Evolutionary conservation across 2,329 filamentous ascomycete species (phyloP).

Genomic region (Xylariaceae sp.): DNA sequence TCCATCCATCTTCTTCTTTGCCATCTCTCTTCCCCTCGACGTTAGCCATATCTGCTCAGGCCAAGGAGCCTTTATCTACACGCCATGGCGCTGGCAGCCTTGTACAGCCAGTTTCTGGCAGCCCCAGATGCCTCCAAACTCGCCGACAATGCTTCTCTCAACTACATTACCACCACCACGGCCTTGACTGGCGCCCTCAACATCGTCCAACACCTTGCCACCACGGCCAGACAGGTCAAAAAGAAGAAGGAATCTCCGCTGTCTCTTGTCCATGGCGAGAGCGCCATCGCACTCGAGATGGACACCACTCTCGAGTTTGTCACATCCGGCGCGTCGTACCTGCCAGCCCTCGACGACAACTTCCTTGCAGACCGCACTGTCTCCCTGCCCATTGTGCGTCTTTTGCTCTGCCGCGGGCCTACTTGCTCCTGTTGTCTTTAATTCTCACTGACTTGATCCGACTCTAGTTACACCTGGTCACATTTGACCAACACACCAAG

Average conservation of each 20-base stretch:
- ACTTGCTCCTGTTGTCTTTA: not conserved
- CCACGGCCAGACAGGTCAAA: slow-evolving; percentile 70
- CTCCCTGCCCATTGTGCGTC: slow-evolving; percentile 74
- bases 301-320: slow-evolving; percentile 82
- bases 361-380: slow-evolving; percentile 82
- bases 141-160: slow-evolving; percentile 64
- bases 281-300: slow-evolving; percentile 71
- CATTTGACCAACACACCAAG: slow-evolving; percentile 72
- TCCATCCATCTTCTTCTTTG: no score
- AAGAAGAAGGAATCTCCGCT: slow-evolving; percentile 81
- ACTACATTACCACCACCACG: slow-evolving; percentile 89
- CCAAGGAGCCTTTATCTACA: no score
- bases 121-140: slow-evolving; percentile 63
- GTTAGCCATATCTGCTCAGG: no score
- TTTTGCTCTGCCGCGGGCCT: not conserved
- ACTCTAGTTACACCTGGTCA: slow-evolving; percentile 78
- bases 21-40: no score
- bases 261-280: slow-evolving; percentile 67
- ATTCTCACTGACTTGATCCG: slow-evolving; percentile 8
- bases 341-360: slow-evolving; percentile 90
- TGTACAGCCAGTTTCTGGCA: slow-evolving; percentile 72
- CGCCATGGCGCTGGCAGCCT: slow-evolving; percentile 48
- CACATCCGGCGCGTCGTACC: slow-evolving; percentile 77
- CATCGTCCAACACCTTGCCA: slow-evolving; percentile 78
- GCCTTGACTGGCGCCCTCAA: slow-evolving; percentile 67